Conservation (phyloP, 2,329 filamentous ascomycete species). For the Clonostachys sp. region DNA sequence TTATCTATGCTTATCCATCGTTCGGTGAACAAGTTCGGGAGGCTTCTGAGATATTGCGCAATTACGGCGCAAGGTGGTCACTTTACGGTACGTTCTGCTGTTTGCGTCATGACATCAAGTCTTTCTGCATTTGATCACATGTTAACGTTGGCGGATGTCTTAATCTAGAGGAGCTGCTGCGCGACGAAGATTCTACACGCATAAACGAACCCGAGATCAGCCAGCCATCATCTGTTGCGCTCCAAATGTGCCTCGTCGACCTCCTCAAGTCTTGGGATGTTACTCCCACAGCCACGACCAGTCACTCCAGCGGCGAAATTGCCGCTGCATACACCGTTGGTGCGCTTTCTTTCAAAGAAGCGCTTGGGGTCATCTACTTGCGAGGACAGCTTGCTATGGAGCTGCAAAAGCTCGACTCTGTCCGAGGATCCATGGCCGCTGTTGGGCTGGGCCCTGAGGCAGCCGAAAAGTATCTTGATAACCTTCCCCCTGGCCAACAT, state of each 20-base stretch:
- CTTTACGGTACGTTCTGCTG: no score
- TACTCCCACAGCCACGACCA: constrained; percentile 17
- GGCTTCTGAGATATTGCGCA: no score
- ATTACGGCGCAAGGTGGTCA: no score
- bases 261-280: constrained; percentile 20
- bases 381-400: constrained; percentile 7
- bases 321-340: constrained; percentile 25
- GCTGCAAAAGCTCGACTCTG: constrained; percentile 9
- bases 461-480: constrained; percentile 9
- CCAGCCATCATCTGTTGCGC: constrained; percentile 32
- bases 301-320: constrained; percentile 33
- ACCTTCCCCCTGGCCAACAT: constrained; percentile 20
- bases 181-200: constrained; percentile 5
- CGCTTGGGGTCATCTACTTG: constrained; percentile 2
- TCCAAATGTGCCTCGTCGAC: constrained; percentile 34
- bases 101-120: no score
- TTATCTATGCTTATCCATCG: no score
- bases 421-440: constrained; percentile 21
- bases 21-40: no score
- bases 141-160: no score
- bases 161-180: constrained; percentile 6
- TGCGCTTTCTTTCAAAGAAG: constrained; percentile 11
- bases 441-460: constrained; percentile 20
- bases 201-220: constrained; percentile 14
- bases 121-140: no score